Conservation (phyloP, 495 filamentous ascomycete species). For the Penicillium ochrochloron region DNA sequence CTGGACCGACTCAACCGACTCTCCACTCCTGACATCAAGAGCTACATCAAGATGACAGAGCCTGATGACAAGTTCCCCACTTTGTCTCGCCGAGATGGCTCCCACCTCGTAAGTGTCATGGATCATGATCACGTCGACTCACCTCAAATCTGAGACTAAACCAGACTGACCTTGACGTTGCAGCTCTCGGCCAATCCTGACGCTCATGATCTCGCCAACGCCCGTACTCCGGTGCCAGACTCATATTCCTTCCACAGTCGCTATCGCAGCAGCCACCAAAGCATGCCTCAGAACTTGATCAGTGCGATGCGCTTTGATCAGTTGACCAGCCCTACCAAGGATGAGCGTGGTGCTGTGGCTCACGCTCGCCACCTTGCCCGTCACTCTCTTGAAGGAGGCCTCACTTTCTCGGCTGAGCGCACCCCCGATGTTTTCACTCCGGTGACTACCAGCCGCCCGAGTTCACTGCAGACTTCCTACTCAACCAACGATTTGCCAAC, state of each 20-base stretch:
- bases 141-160: not conserved
- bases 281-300: conserved; percentile 68
- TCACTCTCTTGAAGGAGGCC: conserved; percentile 61
- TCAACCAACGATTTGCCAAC: conserved; percentile 92
- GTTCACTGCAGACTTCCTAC: conserved; percentile 75
- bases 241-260: conserved; percentile 68
- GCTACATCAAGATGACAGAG: conserved; percentile 72
- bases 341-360: conserved; percentile 24
- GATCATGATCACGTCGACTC: not conserved
- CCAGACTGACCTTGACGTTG: conserved; percentile 14
- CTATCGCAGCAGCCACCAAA: conserved; percentile 80
- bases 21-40: conserved; percentile 67
- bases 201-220: conserved; percentile 78
- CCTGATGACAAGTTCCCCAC: conserved; percentile 85
- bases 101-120: conserved; percentile 64
- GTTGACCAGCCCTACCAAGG: conserved; percentile 29
- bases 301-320: conserved; percentile 46
- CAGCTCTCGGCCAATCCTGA: conserved; percentile 82
- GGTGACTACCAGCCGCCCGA: conserved; percentile 38
- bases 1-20: conserved; percentile 36
- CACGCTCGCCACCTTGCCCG: conserved; percentile 45
- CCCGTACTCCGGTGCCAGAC: conserved; percentile 69
- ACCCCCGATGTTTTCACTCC: conserved; percentile 33
- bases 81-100: conserved; percentile 70
- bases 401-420: conserved; percentile 39